Conservation (phyloP, 2,329 filamentous ascomycete genomes). For the Pseudonectria foliicola region DNA sequence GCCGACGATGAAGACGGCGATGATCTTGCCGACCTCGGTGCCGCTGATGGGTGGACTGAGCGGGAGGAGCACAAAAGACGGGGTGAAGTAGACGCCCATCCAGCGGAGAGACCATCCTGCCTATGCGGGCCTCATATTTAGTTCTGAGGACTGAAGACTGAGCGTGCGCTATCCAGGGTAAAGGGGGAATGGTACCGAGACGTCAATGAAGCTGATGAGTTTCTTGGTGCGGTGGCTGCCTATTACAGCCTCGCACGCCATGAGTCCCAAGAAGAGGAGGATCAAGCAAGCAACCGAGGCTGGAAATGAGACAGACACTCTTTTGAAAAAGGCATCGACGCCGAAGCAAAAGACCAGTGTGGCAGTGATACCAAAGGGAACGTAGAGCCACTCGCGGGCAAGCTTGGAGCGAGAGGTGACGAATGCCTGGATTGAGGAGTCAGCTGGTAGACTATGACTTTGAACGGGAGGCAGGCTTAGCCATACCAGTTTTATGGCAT, state of each 20-base stretch:
- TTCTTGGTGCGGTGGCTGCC: constrained; percentile 41
- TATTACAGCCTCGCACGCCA: constrained; percentile 38
- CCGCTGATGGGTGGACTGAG: constrained; percentile 47
- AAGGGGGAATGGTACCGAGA: constrained; percentile 37
- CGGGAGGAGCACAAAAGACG: constrained; percentile 52
- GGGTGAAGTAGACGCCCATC: constrained; percentile 53
- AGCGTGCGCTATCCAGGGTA: constrained; percentile 1
- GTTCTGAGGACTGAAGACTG: neutral
- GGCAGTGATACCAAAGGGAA: constrained; percentile 37
- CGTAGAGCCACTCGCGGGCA: constrained; percentile 39
- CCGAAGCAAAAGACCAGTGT: constrained; percentile 38
- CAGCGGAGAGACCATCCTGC: constrained; percentile 51
- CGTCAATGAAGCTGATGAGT: constrained; percentile 43
- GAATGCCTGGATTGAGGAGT: constrained; percentile 8
- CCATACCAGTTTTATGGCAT: constrained; percentile 17
- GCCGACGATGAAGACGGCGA: constrained; percentile 50
- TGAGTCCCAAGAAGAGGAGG: constrained; percentile 43
- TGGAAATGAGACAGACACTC: constrained; percentile 47
- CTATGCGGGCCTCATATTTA: constrained; percentile 22
- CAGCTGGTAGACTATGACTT: constrained; percentile 1
- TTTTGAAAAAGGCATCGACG: constrained; percentile 34
- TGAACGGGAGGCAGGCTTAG: neutral
- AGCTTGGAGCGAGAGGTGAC: constrained; percentile 11
- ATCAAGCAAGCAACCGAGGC: constrained; percentile 53
- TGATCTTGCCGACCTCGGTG: constrained; percentile 50